Percentiles rank a stretch among this genome's conserved stretches.
These are phyloP conservation scores for Phytophthora macrochlamydospora DNA, from an alignment of 352 stramenopile genomes.

Conservation along the genomic window DNA sequence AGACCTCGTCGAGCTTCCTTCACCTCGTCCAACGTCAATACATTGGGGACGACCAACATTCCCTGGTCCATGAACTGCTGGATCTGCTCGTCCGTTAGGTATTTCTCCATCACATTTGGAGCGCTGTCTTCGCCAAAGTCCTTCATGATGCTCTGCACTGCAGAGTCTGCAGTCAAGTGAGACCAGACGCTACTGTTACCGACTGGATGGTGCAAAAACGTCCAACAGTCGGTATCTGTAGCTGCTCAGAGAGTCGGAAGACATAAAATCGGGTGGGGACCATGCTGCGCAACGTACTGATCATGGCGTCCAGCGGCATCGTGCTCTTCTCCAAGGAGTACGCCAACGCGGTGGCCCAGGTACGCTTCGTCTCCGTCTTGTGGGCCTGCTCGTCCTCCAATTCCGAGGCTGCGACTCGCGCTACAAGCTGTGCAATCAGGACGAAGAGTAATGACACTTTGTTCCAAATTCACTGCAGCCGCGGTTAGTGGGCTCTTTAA, in stretches of 20 bases:
- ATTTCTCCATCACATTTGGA: constrained; percentile 26
- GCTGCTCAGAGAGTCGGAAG: constrained; percentile 1
- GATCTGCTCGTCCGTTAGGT: constrained; percentile 64
- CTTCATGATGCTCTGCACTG: no score
- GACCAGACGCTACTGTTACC: no score
- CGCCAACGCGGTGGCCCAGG: constrained; percentile 84
- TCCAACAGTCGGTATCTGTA: constrained; percentile 4
- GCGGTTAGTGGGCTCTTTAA: constrained; percentile 87
- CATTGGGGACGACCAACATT: constrained; percentile 78
- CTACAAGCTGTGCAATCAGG: constrained; percentile 17
- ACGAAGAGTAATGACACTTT: constrained; percentile 9
- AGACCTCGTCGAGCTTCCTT: constrained; percentile 54
- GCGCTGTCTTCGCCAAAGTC: constrained; percentile 14
- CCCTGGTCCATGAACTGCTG: constrained; percentile 64
- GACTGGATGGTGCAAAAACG: neutral
- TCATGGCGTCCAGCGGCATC: constrained; percentile 92
- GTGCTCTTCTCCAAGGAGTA: constrained; percentile 95
- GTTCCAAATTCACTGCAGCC: constrained; percentile 46
- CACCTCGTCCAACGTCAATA: constrained; percentile 68
- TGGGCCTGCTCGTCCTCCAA: constrained; percentile 10
- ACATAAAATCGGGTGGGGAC: constrained; percentile 6
- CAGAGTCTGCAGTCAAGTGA: no score
- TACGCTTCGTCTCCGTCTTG: constrained; percentile 21
- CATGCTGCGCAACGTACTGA: constrained; percentile 93
- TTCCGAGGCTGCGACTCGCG: constrained; percentile 1